Percentiles rank a stretch among this genome's conserved stretches.
Evolutionary conservation across 176 grass and related monocot genomes (phyloP).

Genomic region (Avena insularis): DNA sequence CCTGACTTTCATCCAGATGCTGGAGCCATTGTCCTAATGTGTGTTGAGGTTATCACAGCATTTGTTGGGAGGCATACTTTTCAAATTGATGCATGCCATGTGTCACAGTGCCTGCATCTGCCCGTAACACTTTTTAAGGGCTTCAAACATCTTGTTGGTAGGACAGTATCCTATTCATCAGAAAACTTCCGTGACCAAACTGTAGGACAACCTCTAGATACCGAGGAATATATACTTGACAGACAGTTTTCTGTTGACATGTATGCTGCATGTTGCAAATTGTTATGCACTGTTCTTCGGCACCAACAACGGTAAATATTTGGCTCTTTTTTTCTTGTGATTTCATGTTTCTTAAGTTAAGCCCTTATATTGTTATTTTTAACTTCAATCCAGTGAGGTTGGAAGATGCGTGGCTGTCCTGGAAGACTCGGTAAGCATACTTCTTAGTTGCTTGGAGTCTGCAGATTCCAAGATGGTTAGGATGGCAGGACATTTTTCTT

Average conservation of each 20-base stretch:
- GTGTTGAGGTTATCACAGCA: slow-evolving; percentile 80
- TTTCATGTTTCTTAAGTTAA: slow-evolving; percentile 36
- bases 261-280: slow-evolving; percentile 94
- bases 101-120: slow-evolving; percentile 76
- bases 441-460: slow-evolving; percentile 87
- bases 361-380: slow-evolving; percentile 27
- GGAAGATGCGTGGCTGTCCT: slow-evolving; percentile 65
- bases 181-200: slow-evolving; percentile 28
- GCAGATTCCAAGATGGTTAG: slow-evolving; percentile 61
- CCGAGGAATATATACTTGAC: slow-evolving; percentile 60
- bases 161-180: slow-evolving; percentile 18
- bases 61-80: slow-evolving; percentile 74
- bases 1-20: slow-evolving; percentile 63
- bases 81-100: slow-evolving; percentile 73
- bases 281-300: slow-evolving; percentile 75
- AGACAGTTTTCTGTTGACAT: slow-evolving; percentile 77
- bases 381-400: slow-evolving; percentile 58
- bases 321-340: background rate
- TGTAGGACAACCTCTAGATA: slow-evolving; percentile 28
- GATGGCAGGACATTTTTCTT: slow-evolving; percentile 70
- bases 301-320: slow-evolving; percentile 72
- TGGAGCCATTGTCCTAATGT: slow-evolving; percentile 79
- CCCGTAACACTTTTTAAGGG: slow-evolving; percentile 74
- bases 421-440: slow-evolving; percentile 80
- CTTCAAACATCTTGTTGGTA: slow-evolving; percentile 60